Evolutionary conservation across 352 stramenopile species (phyloP).

Genomic region (Thalassiosira pacifica): DNA sequence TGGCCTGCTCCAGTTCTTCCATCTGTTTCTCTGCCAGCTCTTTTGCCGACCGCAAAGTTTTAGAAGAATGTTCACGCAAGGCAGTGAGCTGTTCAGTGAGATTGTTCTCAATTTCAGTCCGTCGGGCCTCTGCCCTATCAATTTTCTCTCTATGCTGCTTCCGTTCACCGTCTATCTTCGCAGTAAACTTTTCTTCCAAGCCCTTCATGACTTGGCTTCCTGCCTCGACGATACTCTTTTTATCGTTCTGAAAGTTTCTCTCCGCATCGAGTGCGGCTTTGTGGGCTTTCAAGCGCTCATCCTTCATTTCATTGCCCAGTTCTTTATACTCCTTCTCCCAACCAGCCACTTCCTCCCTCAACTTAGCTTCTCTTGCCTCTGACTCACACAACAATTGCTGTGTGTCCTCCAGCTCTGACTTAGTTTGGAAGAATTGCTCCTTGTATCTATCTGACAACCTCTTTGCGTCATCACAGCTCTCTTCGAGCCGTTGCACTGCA

Average conservation of each 20-base stretch:
- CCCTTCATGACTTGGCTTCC: slow-evolving; percentile 44
- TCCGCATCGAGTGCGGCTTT: slow-evolving; percentile 63
- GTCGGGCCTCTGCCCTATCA: slow-evolving; percentile 38
- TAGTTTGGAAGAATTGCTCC: slow-evolving; percentile 75
- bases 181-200: slow-evolving; percentile 54
- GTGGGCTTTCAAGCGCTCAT: slow-evolving; percentile 53
- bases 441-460: slow-evolving; percentile 77
- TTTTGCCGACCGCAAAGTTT: slow-evolving; percentile 46
- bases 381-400: slow-evolving; percentile 67
- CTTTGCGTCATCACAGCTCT: slow-evolving; percentile 72
- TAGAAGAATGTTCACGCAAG: slow-evolving; percentile 44
- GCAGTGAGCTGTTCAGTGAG: slow-evolving; percentile 44
- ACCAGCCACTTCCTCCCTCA: slow-evolving; percentile 61
- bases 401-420: slow-evolving; percentile 71
- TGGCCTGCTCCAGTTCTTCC: slow-evolving; percentile 56
- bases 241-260: slow-evolving; percentile 50
- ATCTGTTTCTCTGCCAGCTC: slow-evolving; percentile 46
- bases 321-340: slow-evolving; percentile 60
- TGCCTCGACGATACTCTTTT: slow-evolving; percentile 52
- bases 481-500: slow-evolving; percentile 74
- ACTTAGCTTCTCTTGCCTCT: slow-evolving; percentile 47
- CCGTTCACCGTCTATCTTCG: slow-evolving; percentile 54
- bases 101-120: slow-evolving; percentile 55
- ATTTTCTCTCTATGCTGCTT: slow-evolving; percentile 64
- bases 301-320: slow-evolving; percentile 61